phyloP scores from a whole-genome alignment of 2,329 filamentous ascomycete genomes.

The Zymoseptoria pseudotritici region DNA sequence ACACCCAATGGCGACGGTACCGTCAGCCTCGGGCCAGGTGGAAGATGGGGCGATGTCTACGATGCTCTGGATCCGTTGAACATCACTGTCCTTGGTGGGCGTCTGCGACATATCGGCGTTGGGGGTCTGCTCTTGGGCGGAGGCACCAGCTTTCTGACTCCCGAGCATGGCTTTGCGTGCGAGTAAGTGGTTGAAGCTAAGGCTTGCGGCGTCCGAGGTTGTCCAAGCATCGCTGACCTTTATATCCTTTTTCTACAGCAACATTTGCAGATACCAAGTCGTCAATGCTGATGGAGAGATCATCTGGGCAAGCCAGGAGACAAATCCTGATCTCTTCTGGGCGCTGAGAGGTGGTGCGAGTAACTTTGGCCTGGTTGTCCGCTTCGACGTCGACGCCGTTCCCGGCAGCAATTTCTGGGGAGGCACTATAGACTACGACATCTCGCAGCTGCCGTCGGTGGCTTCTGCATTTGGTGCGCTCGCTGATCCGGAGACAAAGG shows the following conservation, averaged over 20 bases:
- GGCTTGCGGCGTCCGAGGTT: too few relatives aligned
- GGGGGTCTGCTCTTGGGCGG: slow-evolving; percentile 24
- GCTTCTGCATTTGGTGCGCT: background rate
- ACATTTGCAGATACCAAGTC: slow-evolving; percentile 21
- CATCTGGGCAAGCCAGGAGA: slow-evolving; percentile 13
- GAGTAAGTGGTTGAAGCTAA: slow-evolving; percentile 4
- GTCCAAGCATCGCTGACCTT: too few relatives aligned
- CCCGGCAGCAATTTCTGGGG: background rate
- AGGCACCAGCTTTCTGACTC: slow-evolving; percentile 23
- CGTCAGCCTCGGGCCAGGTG: slow-evolving; percentile 30
- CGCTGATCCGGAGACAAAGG: background rate
- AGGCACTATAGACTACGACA: background rate
- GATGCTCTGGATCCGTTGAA: slow-evolving; percentile 7
- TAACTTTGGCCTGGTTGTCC: slow-evolving; percentile 22
- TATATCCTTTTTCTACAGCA: background rate
- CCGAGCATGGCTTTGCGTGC: slow-evolving; percentile 20
- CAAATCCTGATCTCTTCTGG: slow-evolving; percentile 16
- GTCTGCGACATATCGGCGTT: slow-evolving; percentile 20
- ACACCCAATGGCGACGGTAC: slow-evolving; percentile 8
- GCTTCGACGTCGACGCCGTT: slow-evolving; percentile 18
- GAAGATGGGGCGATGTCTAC: slow-evolving; percentile 13
- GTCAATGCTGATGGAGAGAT: slow-evolving; percentile 20
- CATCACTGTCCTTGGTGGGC: slow-evolving; percentile 15
- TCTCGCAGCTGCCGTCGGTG: background rate
- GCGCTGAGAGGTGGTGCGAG: slow-evolving; percentile 18